These are phyloP conservation scores for Pisolithus sp. DNA, from an alignment of 768 basidiomycete genomes.

Conservation along the genomic window DNA sequence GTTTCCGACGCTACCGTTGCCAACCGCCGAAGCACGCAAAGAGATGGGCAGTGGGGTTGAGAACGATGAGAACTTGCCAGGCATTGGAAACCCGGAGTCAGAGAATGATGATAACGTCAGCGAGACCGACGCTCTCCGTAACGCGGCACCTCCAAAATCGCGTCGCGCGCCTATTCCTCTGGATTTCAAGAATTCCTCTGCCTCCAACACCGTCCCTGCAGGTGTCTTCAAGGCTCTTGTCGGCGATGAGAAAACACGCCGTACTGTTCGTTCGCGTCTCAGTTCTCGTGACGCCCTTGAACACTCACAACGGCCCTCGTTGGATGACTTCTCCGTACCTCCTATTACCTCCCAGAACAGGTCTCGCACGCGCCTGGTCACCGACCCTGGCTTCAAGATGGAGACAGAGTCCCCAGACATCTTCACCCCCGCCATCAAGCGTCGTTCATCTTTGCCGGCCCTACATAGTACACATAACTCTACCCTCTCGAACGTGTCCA, in stretches of 20 bases:
- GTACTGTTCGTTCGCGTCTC: slow-evolving; percentile 69
- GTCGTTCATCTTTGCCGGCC: slow-evolving; percentile 54
- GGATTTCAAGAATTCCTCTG: slow-evolving; percentile 66
- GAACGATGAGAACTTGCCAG: slow-evolving; percentile 6
- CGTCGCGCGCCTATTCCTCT: slow-evolving; percentile 72
- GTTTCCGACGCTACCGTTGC: slow-evolving; percentile 39
- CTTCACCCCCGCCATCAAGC: slow-evolving; percentile 38
- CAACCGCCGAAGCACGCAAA: slow-evolving; percentile 8
- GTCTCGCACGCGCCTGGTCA: slow-evolving; percentile 48
- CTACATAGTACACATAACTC: slow-evolving; percentile 42
- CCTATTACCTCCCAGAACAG: slow-evolving; percentile 58
- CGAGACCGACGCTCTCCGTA: slow-evolving; percentile 4
- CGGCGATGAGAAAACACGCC: slow-evolving; percentile 60
- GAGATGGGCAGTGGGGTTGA: slow-evolving; percentile 6
- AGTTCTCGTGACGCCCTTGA: slow-evolving; percentile 71
- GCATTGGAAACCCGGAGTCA: slow-evolving; percentile 6
- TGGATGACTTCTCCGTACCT: slow-evolving; percentile 70
- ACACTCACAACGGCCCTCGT: slow-evolving; percentile 58
- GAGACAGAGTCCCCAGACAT: slow-evolving; percentile 32
- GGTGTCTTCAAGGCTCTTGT: slow-evolving; percentile 80
- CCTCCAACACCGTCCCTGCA: slow-evolving; percentile 75
- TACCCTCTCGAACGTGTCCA: slow-evolving; percentile 38
- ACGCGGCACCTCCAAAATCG: slow-evolving; percentile 24
- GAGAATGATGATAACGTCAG: slow-evolving; percentile 10
- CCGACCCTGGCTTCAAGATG: slow-evolving; percentile 46